Evolutionary conservation across 2,329 filamentous ascomycete species (phyloP).

Genomic region (Sclerotinia sclerotiorum): DNA sequence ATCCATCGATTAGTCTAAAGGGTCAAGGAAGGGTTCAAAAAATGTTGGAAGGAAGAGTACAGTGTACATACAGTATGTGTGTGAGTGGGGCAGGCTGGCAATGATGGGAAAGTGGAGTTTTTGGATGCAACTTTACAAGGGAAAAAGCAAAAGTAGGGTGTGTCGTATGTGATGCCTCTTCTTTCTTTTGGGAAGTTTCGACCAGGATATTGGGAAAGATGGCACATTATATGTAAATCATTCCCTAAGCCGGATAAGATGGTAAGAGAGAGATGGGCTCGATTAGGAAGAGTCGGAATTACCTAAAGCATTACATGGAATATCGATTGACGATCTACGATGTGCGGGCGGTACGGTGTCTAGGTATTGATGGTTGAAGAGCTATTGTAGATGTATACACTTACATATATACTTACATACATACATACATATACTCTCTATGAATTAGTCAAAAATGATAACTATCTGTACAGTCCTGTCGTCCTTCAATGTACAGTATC

Average conservation of each 20-base stretch:
- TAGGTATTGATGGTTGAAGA: neutral
- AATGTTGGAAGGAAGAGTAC: constrained; percentile 2
- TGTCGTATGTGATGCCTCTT: neutral
- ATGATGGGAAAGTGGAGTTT: constrained; percentile 3
- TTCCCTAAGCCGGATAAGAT: neutral
- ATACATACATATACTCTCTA: neutral
- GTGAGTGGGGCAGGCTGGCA: neutral
- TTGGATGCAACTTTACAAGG: neutral
- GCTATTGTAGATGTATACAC: neutral
- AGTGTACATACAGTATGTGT: neutral
- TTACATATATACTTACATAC: too few species aligned
- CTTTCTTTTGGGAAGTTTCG: neutral
- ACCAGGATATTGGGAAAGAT: neutral
- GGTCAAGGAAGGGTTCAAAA: constrained; percentile 8
- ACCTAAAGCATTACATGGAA: neutral
- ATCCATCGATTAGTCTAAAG: neutral
- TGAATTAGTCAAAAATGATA: too few species aligned
- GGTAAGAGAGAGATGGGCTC: neutral
- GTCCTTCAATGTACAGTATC: too few species aligned
- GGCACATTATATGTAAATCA: neutral
- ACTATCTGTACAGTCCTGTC: too few species aligned
- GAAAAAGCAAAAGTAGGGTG: neutral
- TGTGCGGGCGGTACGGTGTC: too few species aligned
- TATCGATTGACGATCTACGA: too few species aligned
- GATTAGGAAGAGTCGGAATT: neutral